Base-by-base conservation (phyloP, 2,329 filamentous ascomycete species). In the Daldinia sp. region DNA sequence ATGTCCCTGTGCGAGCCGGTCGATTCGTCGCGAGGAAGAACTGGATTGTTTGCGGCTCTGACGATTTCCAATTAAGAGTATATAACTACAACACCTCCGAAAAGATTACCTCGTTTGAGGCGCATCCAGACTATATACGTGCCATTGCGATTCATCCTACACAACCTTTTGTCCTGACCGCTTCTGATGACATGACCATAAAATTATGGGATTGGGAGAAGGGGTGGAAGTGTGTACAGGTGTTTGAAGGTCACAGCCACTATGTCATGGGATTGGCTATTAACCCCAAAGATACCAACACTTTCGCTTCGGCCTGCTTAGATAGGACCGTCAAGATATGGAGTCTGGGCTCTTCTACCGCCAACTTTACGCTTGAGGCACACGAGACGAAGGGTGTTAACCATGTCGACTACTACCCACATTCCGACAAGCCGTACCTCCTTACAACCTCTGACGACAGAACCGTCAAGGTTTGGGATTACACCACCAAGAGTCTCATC, bases 31-130 rank as follows among this genome's bases (percentile, higher is more conserved):
- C 96, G 74, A 89, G 96, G 76, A 99, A 99, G 90, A 99, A 98
- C 83, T 99, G 96, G 96, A 97, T 97, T 75, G 93, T 97, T 62
- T 96, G 93, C 83, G 96, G 96, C 78, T 95, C 92, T 74, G 93
- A 97, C 84, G 93, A 97, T 84, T 99, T 97, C 84, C 87, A 90
- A 79, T 81, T 90, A 60, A 92, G 95, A 75, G 93, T 97, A 72
- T 97, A 97, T 88, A 98, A 99, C 85, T 99, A 98, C 88, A 98
- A 99, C 84, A 99, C 96, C 60, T 97, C 93, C 68, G 96, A 99
- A 83, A 98, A 98, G 88, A 96, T 98, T 77, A 95, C 94, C 60
- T 93, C 93, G 15, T 98, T 98, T 81, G 95, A 98, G 84, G 95
- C 94, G 58, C 96, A 99, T 80, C 96, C 96, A 68, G 96, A 99